Conservation (phyloP, 1,139 yeast species). For the Wickerhamomyces sp. region DNA sequence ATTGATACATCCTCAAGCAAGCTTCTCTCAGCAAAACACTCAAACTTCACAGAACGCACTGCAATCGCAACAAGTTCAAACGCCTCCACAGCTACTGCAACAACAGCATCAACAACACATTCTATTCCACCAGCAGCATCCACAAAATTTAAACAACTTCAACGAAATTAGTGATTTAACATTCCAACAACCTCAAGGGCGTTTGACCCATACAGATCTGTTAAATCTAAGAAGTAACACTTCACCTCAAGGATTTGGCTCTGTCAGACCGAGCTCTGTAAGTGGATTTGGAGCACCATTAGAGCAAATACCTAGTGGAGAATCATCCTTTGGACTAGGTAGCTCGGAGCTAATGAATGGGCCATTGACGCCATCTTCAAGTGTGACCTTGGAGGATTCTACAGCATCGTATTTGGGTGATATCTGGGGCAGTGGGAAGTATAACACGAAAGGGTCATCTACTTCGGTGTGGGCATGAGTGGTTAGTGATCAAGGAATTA, state of each 20-base stretch:
- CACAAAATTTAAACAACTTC: background rate
- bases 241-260: conserved; percentile 11
- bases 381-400: conserved; percentile 16
- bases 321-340: conserved; percentile 15
- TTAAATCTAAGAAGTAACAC: conserved; percentile 12
- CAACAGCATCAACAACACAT: conserved; percentile 6
- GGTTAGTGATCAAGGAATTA: too few relatives aligned
- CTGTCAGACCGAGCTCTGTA: conserved; percentile 14
- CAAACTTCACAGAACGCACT: conserved; percentile 6
- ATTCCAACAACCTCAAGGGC: conserved; percentile 9
- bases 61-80: conserved; percentile 8
- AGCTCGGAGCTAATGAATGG: conserved; percentile 9
- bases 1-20: conserved; percentile 8
- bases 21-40: background rate
- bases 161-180: conserved; percentile 3
- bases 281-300: conserved; percentile 12
- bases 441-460: conserved; percentile 13
- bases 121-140: conserved; percentile 5
- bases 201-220: conserved; percentile 8
- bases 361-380: conserved; percentile 11
- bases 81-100: conserved; percentile 1
- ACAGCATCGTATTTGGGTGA: conserved; percentile 19
- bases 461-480: conserved; percentile 25
- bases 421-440: conserved; percentile 22
- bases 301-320: conserved; percentile 12